Evolutionary conservation across 768 basidiomycete genomes (phyloP), one percentile per base, ranked within the genome.

Genomic region (Collybiopsis luxurians): DNA sequence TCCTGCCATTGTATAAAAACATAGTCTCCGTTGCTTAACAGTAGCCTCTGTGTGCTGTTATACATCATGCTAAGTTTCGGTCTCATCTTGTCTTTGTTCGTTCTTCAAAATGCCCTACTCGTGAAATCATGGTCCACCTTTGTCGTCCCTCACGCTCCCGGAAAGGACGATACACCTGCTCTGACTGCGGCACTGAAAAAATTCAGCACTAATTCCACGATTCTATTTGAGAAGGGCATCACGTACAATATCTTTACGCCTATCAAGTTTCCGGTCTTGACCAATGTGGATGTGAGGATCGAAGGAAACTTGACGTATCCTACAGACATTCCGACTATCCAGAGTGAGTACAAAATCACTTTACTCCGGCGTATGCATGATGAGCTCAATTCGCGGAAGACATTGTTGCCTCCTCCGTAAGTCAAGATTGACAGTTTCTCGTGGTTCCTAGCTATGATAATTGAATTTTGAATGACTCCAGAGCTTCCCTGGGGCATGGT

Each of bases 221-320:
- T 86, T 61, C 57, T 86, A 4, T 87, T 87, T 66, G 48, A 78
- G 63, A 73, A 80, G 51, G 82, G 83, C 36, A 67, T 76, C 19
- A 81, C 76, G 0, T 87, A 87, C 63, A 87, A 86, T 61, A 78
- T 85, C 5, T 83, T 79, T 63, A 82, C 81, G 2, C 81, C 84
- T 0, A 73, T 85, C 68, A 76, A 71, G 54, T 86, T 86, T 54
- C 81, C 83, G 0, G 64, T 61, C 0, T 64, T 86, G 51, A 79
- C 73, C 31, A 84, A 85, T 58, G 83, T 85, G 17, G 82, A 84
- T 57, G 72, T 87, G 21, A 67, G 67, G 28, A 73, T 86, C 54
- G 77, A 84, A 51, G 84, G 84, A 1, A 86, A 86, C 55, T 50
- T 85, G 59, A 80, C 78, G 3, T 83, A 84, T 61, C 82, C 82